Evolutionary conservation across 805 yeast species (phyloP).

Genomic region (Kluyveromyces starmeri): DNA sequence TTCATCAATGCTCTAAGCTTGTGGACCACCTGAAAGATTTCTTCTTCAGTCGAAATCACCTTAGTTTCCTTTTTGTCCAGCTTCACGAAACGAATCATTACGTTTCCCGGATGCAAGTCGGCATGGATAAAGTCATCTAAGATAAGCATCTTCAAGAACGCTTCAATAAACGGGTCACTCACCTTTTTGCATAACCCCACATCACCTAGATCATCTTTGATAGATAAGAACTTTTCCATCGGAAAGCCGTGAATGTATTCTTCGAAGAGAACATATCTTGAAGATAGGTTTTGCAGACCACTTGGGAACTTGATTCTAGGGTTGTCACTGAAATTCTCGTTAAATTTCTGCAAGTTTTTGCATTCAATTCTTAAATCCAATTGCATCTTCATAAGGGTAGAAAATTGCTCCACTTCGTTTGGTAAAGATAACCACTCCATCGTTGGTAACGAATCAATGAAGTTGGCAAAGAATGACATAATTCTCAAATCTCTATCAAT

Average conservation of each 20-base stretch:
- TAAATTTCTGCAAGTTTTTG: slow-evolving; percentile 62
- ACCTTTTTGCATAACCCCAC: slow-evolving; percentile 50
- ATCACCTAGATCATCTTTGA: slow-evolving; percentile 27
- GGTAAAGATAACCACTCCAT: slow-evolving; percentile 98
- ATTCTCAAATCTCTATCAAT: slow-evolving; percentile 76
- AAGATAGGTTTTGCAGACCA: slow-evolving; percentile 56
- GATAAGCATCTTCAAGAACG: slow-evolving; percentile 87
- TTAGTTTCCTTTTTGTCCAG: slow-evolving; percentile 29
- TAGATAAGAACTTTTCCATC: slow-evolving; percentile 57
- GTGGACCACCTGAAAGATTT: slow-evolving; percentile 16
- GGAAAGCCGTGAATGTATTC: slow-evolving; percentile 80
- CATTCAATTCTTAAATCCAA: slow-evolving; percentile 88
- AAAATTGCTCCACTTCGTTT: slow-evolving; percentile 84
- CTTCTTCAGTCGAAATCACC: slow-evolving; percentile 20
- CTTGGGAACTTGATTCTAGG: slow-evolving; percentile 70
- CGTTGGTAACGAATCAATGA: slow-evolving; percentile 70
- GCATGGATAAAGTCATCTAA: slow-evolving; percentile 93
- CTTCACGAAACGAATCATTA: slow-evolving; percentile 63
- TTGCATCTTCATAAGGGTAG: slow-evolving; percentile 78
- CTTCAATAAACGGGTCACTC: slow-evolving; percentile 78
- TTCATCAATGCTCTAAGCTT: slow-evolving; percentile 13
- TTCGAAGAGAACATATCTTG: slow-evolving; percentile 71
- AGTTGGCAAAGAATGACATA: slow-evolving; percentile 70
- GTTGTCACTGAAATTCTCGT: slow-evolving; percentile 51
- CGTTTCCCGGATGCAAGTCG: slow-evolving; percentile 95